These are phyloP conservation scores for Lolium rigidum DNA, from an alignment of 176 grass and related monocot species.

Conservation along the genomic window DNA sequence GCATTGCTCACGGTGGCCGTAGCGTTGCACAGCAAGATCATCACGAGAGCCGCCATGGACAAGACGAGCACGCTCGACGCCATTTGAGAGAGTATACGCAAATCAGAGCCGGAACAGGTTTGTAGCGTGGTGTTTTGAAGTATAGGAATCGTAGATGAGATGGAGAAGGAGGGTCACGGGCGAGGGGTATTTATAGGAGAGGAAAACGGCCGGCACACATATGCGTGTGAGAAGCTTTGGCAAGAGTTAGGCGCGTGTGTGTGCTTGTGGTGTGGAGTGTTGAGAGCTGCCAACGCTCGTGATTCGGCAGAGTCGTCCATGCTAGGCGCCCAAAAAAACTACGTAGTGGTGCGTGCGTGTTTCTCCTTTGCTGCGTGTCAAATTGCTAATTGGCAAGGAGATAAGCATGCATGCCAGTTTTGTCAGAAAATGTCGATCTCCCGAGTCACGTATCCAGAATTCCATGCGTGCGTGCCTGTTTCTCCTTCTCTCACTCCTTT, in stretches of 20 bases:
- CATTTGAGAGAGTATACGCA: neutral
- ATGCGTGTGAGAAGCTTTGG: neutral
- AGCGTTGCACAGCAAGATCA: neutral
- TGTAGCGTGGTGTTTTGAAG: neutral
- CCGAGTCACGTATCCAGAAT: neutral
- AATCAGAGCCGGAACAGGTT: neutral
- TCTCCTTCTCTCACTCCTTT: neutral
- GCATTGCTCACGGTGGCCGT: neutral
- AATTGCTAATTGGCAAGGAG: neutral
- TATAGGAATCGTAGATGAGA: neutral
- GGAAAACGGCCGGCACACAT: no score
- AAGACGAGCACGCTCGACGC: neutral
- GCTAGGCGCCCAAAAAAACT: neutral
- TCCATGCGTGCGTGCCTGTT: neutral
- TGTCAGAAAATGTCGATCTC: neutral
- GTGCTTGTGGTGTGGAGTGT: no score
- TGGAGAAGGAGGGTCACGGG: neutral
- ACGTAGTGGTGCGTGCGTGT: neutral
- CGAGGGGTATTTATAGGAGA: neutral
- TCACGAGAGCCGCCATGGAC: neutral
- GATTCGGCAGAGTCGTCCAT: no score
- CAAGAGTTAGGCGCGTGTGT: neutral
- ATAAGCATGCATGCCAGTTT: neutral
- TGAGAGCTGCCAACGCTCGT: no score
- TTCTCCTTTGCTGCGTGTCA: no score